phyloP scores from a whole-genome alignment of 495 filamentous ascomycete genomes.

The Lophiotrema nucula region DNA sequence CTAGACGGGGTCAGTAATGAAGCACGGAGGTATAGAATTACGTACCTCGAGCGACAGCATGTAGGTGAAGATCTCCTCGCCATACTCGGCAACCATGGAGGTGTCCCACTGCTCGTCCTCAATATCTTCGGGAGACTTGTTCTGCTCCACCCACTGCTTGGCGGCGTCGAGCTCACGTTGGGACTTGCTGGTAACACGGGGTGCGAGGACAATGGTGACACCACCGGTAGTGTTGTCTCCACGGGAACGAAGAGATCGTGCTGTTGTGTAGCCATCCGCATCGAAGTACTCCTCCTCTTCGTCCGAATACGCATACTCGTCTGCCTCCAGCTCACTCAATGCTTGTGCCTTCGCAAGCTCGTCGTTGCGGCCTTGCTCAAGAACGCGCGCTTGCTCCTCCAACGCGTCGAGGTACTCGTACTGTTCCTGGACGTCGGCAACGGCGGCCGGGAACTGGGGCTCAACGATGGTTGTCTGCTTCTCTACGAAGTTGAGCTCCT shows the following conservation, averaged over 20 bases:
- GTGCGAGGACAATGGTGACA: constrained; percentile 70
- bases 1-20: constrained; percentile 44
- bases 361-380: constrained; percentile 34
- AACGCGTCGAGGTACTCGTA: constrained; percentile 35
- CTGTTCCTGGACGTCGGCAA: constrained; percentile 15
- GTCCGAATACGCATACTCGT: constrained; percentile 74
- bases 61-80: constrained; percentile 91
- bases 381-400: constrained; percentile 30
- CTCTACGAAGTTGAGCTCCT: background rate
- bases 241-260: constrained; percentile 69
- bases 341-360: constrained; percentile 29
- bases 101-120: constrained; percentile 90
- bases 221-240: constrained; percentile 78
- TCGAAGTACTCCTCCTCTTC: constrained; percentile 75
- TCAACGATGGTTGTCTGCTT: background rate
- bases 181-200: constrained; percentile 60
- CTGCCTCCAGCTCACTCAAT: constrained; percentile 53
- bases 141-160: constrained; percentile 62
- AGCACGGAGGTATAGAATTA: too few relatives aligned
- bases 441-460: constrained; percentile 1
- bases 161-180: constrained; percentile 68
- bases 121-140: constrained; percentile 60
- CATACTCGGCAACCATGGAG: constrained; percentile 98
- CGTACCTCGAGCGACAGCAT: constrained; percentile 86
- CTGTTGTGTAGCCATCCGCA: constrained; percentile 78